Evolutionary conservation across 306 rosid genomes (phyloP), one percentile per base, ranked within the genome.

Genomic region (Echinosophora koreensis): DNA sequence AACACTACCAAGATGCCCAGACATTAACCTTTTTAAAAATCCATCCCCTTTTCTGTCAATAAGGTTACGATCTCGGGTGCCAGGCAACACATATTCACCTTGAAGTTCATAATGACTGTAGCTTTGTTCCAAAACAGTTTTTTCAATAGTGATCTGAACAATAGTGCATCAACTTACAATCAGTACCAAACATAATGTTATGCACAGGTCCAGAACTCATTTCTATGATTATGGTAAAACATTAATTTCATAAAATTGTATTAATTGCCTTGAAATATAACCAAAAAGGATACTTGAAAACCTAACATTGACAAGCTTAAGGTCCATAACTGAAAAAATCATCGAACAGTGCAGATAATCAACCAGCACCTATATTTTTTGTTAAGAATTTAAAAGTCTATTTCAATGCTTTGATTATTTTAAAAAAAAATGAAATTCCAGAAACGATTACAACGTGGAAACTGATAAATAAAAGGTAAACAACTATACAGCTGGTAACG

Each of bases 71-170:
- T 90, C 91, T 55, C 89, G 87, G 22, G 86, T 71, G 65, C 97
- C 97, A 61, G 96, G 97, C 80, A 95, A 80, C 62, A 95, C 97
- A 63, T 92, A 95, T 83, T 95, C 98, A 38, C 98, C 98, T 85
- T 95, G 98, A 82, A 95, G 96, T 84, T 90, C 98, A 87, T 95
- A 95, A 80, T 76, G 89, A 84, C 97, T 95, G 84, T 86, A 79
- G 85, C 88, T 86, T 84, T 92, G 98, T 84, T 95, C 93, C 85
- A 95, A 82, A 81, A 90, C 86, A 61, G 93, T 62, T 90, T 90
- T 95, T 84, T 92, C 98, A 38, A 95, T 80, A 61, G 97, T 95
- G 84, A 95, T 95, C 98, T 95, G 82, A 69, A 78, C 52, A 77
- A 76, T 22, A 50, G 77, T 15, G 66, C 84, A 74, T 68, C 66